These are phyloP conservation scores for Nitzschia palea DNA, from an alignment of 108 stramenopile genomes.

Conservation along the genomic window DNA sequence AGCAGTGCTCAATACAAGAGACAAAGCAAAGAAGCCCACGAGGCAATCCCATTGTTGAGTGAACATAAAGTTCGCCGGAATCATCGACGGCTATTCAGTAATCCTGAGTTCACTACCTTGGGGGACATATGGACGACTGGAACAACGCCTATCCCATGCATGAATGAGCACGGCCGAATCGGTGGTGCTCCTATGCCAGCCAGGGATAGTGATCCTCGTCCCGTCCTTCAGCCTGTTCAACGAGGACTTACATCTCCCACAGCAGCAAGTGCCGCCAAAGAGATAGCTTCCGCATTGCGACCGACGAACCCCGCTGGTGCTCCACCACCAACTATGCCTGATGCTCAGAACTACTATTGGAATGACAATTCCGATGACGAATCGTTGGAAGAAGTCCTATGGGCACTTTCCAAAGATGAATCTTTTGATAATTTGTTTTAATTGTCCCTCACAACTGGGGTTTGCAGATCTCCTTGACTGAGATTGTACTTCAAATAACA, in stretches of 20 bases:
- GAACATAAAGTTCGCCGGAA: not conserved
- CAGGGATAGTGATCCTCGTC: not conserved
- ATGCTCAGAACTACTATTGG: slow-evolving; percentile 19
- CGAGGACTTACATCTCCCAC: slow-evolving; percentile 16
- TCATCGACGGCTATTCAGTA: too few species aligned
- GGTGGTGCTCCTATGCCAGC: not conserved
- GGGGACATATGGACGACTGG: too few species aligned
- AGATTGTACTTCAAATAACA: too few species aligned
- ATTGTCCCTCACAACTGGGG: too few species aligned
- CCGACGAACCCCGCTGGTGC: slow-evolving; percentile 1
- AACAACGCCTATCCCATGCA: too few species aligned
- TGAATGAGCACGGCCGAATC: not conserved
- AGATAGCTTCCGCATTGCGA: slow-evolving; percentile 22
- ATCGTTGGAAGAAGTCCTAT: slow-evolving; percentile 7
- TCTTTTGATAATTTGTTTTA: slow-evolving; percentile 23
- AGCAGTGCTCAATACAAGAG: too few species aligned
- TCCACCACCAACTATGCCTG: not conserved
- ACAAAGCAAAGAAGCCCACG: not conserved
- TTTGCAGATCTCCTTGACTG: too few species aligned
- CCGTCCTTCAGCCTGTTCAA: not conserved
- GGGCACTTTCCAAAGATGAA: not conserved
- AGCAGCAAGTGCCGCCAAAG: slow-evolving; percentile 12
- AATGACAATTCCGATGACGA: not conserved
- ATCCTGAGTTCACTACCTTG: too few species aligned
- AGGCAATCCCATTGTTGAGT: not conserved